These are phyloP conservation scores for Eucalyptus leucophloia DNA, from an alignment of 345 rosid species.

Conservation along the genomic window DNA sequence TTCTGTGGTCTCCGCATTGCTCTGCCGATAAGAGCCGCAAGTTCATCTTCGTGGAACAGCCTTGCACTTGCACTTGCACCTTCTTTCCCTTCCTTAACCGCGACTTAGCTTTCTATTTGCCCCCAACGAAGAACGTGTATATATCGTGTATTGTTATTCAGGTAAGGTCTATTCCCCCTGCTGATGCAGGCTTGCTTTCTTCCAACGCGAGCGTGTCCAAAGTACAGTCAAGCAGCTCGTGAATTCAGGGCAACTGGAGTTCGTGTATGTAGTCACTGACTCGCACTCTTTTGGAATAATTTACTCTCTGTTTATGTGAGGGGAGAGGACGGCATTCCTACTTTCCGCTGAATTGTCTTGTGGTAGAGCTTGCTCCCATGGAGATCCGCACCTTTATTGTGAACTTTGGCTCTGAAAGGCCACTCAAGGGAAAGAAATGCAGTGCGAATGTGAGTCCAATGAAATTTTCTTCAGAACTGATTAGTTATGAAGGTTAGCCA, in stretches of 20 bases:
- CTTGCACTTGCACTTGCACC: slow-evolving; percentile 2
- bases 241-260: slow-evolving; percentile 74
- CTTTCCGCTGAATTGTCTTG: not conserved
- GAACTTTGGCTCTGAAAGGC: not conserved
- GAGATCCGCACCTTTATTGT: not conserved
- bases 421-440: not conserved
- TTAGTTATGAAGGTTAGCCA: not conserved
- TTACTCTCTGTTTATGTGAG: not conserved
- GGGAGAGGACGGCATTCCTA: not conserved
- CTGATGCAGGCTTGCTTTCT: slow-evolving; percentile 77
- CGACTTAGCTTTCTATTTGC: not conserved
- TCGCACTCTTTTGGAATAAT: not conserved
- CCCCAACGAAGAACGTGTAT: not conserved
- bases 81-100: not conserved
- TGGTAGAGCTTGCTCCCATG: not conserved
- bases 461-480: not conserved
- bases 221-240: slow-evolving; percentile 45
- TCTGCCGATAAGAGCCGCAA: slow-evolving; percentile 76
- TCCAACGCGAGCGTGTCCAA: slow-evolving; percentile 58
- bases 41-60: slow-evolving; percentile 82
- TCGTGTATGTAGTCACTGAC: slow-evolving; percentile 29
- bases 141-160: not conserved
- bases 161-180: not conserved
- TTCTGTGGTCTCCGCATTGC: slow-evolving; percentile 64
- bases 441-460: not conserved